Conservation (phyloP, 2,329 filamentous ascomycete genomes). For the Diaporthe destruens region DNA sequence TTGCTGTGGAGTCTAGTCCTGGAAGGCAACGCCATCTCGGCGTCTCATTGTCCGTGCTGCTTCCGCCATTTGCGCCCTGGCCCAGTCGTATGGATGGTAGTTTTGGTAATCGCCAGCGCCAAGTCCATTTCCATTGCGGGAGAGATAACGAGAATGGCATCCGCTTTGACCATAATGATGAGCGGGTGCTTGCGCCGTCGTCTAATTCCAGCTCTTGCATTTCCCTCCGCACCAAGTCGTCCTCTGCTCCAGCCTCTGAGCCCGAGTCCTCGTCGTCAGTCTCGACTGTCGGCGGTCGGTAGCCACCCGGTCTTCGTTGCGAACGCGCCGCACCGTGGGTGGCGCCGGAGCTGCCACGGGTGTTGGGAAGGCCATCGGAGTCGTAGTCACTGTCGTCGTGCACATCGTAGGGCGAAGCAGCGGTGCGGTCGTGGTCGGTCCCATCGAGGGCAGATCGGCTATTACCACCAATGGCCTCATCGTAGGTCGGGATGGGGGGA, state of each 20-base stretch:
- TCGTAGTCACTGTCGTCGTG: slow-evolving; percentile 67
- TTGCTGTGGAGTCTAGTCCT: slow-evolving; percentile 56
- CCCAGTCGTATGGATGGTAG: slow-evolving; percentile 60
- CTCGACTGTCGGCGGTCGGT: slow-evolving; percentile 86
- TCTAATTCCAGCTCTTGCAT: slow-evolving; percentile 88
- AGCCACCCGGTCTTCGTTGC: slow-evolving; percentile 65
- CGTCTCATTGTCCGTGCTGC: slow-evolving; percentile 45
- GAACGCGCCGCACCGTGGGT: slow-evolving; percentile 49
- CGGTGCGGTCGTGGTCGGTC: slow-evolving; percentile 63
- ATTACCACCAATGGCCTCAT: slow-evolving; percentile 77
- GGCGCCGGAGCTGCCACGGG: slow-evolving; percentile 57
- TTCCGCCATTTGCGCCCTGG: slow-evolving; percentile 40
- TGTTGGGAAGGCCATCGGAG: slow-evolving; percentile 79
- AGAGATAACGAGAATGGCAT: slow-evolving; percentile 66
- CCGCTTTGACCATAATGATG: slow-evolving; percentile 66
- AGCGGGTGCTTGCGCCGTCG: slow-evolving; percentile 50
- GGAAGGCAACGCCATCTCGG: slow-evolving; percentile 48
- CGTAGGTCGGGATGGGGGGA: slow-evolving; percentile 85
- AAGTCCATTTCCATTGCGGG: slow-evolving; percentile 67
- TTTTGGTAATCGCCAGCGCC: slow-evolving; percentile 65
- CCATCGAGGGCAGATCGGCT: slow-evolving; percentile 56
- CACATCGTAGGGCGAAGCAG: slow-evolving; percentile 65
- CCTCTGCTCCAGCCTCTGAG: slow-evolving; percentile 63
- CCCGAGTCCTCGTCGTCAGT: slow-evolving; percentile 74
- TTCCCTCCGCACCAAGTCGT: slow-evolving; percentile 79